Percentiles rank a stretch among this genome's conserved stretches.
Evolutionary conservation across 345 rosid species (phyloP).

Genomic region (Arabidopsis thaliana): TAIR10.1 NC_003075.7:13463001-13463500

Average conservation of each 20-base stretch:
- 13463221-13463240: constrained; percentile 32
- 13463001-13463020: constrained; percentile 12
- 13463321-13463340: constrained; percentile 13
- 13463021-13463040: not conserved
- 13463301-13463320: constrained; percentile 31
- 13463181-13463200: constrained; percentile 49
- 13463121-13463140: constrained; percentile 17
- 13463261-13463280: constrained; percentile 29
- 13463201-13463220: constrained; percentile 42
- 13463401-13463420: constrained; percentile 10
- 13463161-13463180: constrained; percentile 52
- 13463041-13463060: constrained; percentile 27
- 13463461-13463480: constrained; percentile 34
- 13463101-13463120: constrained; percentile 10
- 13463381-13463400: constrained; percentile 11
- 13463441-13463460: constrained; percentile 24
- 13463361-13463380: not conserved
- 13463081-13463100: constrained; percentile 31
- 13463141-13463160: constrained; percentile 24
- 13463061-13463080: not conserved
- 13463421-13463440: constrained; percentile 19
- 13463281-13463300: constrained; percentile 39
- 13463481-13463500: constrained; percentile 24
- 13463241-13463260: constrained; percentile 1
- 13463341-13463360: constrained; percentile 29